These are phyloP conservation scores for Cercospora brassicicola DNA, from an alignment of 2,329 filamentous ascomycete species.

Conservation along the genomic window DNA sequence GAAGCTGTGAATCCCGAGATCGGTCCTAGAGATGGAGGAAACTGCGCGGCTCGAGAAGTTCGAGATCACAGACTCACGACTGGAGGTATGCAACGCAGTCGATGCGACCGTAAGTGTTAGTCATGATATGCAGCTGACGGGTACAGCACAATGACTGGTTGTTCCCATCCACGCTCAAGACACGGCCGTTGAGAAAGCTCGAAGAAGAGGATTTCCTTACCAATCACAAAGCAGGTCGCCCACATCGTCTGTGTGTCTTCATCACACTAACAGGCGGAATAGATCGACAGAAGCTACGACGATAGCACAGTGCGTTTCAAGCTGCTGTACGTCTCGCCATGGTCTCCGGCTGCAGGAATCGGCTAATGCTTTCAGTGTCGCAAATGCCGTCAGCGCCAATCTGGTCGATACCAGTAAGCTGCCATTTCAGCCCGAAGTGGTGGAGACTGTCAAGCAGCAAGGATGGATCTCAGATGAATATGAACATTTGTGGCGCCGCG, in stretches of 20 bases:
- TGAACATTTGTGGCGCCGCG: constrained; percentile 38
- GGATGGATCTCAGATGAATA: constrained; percentile 40
- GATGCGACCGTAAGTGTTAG: background rate
- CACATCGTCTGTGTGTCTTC: background rate
- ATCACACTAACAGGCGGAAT: background rate
- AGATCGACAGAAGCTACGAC: constrained; percentile 41
- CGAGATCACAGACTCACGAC: constrained; percentile 37
- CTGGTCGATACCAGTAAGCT: constrained; percentile 33
- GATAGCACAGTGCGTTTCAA: constrained; percentile 40
- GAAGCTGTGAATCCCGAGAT: constrained; percentile 16
- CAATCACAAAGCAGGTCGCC: constrained; percentile 34
- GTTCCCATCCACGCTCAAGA: constrained; percentile 35
- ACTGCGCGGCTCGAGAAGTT: constrained; percentile 34
- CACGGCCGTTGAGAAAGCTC: constrained; percentile 32
- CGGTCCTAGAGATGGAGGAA: constrained; percentile 4
- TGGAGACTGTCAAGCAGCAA: constrained; percentile 33
- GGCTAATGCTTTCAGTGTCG: constrained; percentile 22
- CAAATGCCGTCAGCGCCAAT: constrained; percentile 34
- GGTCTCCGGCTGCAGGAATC: background rate
- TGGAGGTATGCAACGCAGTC: constrained; percentile 29
- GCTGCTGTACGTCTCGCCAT: constrained; percentile 30
- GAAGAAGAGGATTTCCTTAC: constrained; percentile 39
- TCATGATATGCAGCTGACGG: constrained; percentile 5
- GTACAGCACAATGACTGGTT: constrained; percentile 36
- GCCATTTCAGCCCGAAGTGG: constrained; percentile 31